Percentiles rank a stretch among this genome's conserved stretches.
These are phyloP conservation scores for Apiotrichum akiyoshidainum DNA, from an alignment of 1,284 basidiomycete species.

Conservation along the genomic window DNA sequence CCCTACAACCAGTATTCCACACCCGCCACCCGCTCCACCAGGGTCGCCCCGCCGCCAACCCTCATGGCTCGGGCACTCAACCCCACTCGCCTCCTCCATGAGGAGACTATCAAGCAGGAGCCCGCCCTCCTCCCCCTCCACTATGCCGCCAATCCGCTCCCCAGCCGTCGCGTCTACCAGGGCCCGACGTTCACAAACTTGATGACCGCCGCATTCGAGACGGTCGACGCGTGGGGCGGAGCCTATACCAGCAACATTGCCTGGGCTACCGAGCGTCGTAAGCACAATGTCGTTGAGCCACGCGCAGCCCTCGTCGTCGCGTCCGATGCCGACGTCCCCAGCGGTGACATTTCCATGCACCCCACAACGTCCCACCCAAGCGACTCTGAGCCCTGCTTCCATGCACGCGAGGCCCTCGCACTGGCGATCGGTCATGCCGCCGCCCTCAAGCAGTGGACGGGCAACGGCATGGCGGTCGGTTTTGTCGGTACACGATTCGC, in stretches of 20 bases:
- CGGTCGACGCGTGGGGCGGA: background rate
- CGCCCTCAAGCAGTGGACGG: background rate
- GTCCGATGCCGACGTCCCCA: background rate
- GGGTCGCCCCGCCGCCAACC: background rate
- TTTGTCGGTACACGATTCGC: background rate
- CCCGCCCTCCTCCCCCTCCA: background rate
- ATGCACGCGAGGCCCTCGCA: background rate
- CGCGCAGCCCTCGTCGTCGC: background rate
- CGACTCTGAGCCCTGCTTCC: background rate
- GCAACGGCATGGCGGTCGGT: background rate
- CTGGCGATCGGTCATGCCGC: background rate
- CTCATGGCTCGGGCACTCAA: background rate
- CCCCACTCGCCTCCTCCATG: background rate
- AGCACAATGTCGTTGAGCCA: background rate
- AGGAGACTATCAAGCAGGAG: too few species aligned
- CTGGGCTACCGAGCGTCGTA: background rate
- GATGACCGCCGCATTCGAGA: background rate
- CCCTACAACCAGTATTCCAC: background rate
- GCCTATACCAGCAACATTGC: background rate
- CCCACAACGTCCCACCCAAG: background rate
- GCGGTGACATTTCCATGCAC: background rate
- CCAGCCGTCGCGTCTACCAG: background rate
- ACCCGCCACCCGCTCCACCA: background rate
- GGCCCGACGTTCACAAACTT: background rate
- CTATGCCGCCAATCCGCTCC: background rate